Base-by-base conservation (phyloP, 2,329 filamentous ascomycete genomes). In the Dactylonectria macrodidyma region DNA sequence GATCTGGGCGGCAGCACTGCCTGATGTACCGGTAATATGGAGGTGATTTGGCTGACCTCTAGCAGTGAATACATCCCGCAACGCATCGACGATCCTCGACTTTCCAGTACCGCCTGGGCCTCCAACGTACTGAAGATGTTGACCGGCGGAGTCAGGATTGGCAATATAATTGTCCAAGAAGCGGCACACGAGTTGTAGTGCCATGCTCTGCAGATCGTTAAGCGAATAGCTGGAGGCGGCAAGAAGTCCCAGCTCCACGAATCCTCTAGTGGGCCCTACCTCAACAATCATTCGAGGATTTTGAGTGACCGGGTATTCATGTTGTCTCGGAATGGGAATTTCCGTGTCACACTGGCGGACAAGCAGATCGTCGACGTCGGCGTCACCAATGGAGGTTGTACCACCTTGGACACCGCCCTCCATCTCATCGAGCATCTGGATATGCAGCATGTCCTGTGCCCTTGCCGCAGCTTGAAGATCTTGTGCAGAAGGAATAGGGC, bases 211-310 rank as follows among this genome's bases (percentile, higher is more conserved):
- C 48, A 65, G 48, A 59, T 12, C 8, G 48, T 65, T 65, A 36
- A 65, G 62, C 26, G 62, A 55, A 44, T 59, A 65, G 8, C 2
- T 50, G 5, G 62, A 64, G 22, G 54, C 61, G 54, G 61, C 54
- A 5, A 12, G 46, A 47, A 52, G 61, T 47, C 61, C 61, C 14
- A 65, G 33, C 30, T 65, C 56, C 10, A 1, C 24, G 47, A 59
- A 65, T 19, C 62, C 41, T 54, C 38, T 30, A 24, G 30, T 30
- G 36, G 48, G 34, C 6, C 48, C 62, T 6, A 59, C 6, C 0
- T 65, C 62, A 47, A 65, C 56, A 47, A 65, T 14, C 56, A 65
- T 65, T 24, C 62, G 55, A 33, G 62, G 56, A 59, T 6, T 50
- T 59, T 26, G 55, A n/a, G 6, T n/a, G 2, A 2, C 8, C 10